These are phyloP conservation scores for Trichoderma cornu-damae DNA, from an alignment of 2,329 filamentous ascomycete genomes.

Conservation along the genomic window DNA sequence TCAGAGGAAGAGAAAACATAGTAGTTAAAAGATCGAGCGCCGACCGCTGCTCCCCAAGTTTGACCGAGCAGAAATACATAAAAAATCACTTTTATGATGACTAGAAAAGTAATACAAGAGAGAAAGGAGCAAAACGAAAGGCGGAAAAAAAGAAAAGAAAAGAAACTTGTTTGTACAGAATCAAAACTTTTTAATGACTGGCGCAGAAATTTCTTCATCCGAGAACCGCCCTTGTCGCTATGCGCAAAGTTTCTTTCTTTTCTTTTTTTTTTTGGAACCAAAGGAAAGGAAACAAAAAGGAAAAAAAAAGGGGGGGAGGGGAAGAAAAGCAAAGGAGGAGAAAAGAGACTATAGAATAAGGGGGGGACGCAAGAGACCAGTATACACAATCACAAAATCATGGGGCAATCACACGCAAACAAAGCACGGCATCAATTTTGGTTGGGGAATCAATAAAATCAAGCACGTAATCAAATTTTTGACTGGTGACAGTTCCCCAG, in stretches of 20 bases:
- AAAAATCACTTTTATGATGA: no score
- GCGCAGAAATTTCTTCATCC: neutral
- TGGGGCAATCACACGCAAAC: constrained; percentile 15
- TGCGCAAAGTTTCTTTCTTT: no score
- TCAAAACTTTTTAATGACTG: neutral
- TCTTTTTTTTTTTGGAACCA: neutral
- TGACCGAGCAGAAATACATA: neutral
- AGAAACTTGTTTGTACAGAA: neutral
- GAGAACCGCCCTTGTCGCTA: neutral
- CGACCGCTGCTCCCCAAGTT: neutral
- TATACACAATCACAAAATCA: constrained; percentile 9
- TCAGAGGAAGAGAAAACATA: neutral
- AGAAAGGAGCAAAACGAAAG: neutral
- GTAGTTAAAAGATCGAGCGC: neutral
- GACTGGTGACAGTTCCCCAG: constrained; percentile 36
- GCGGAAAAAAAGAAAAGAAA: neutral
- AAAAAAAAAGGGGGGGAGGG: neutral
- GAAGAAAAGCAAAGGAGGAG: neutral
- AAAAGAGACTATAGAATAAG: neutral
- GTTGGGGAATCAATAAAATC: constrained; percentile 17
- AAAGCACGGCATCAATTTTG: constrained; percentile 16
- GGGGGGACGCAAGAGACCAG: neutral
- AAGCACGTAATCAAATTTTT: constrained; percentile 29
- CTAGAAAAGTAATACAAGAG: neutral
- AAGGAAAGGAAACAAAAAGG: no score